Base-by-base conservation (phyloP, 139 green algal genomes). In the Spirogloea muscicola region DNA sequence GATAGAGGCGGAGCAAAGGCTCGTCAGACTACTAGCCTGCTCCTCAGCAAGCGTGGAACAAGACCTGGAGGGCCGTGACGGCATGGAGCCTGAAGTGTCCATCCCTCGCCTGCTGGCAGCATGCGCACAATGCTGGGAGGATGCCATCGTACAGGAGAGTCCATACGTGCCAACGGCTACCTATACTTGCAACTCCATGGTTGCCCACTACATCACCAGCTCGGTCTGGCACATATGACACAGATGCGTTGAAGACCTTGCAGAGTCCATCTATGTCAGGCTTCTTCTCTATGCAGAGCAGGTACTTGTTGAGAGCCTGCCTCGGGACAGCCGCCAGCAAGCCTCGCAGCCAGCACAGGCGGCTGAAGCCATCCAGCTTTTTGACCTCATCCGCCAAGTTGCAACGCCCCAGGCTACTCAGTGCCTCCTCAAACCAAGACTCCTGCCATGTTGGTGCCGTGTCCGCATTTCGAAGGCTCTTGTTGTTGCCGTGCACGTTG, bases 1-100 rank as follows among this genome's bases (percentile, higher is more conserved):
- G n/a, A n/a, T n/a, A n/a, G n/a, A n/a, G n/a, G n/a, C n/a, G n/a
- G n/a, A n/a, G n/a, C n/a, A n/a, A n/a, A n/a, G n/a, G n/a, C n/a
- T n/a, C n/a, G n/a, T n/a, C n/a, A n/a, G n/a, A n/a, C n/a, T n/a
- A n/a, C n/a, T n/a, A n/a, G n/a, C n/a, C n/a, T n/a, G n/a, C n/a
- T n/a, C n/a, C n/a, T n/a, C n/a, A n/a, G n/a, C n/a, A n/a, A n/a
- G n/a, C n/a, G n/a, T n/a, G n/a, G n/a, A n/a, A n/a, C n/a, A n/a
- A n/a, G n/a, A n/a, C n/a, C n/a, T n/a, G 74, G 16, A 82, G 46
- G 38, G 36, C 37, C 10, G 74, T 82, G 7, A 82, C 18, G 31
- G 74, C 49, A 34, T 82, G 74, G 46, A 79, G 79, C 65, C 79
- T 82, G 51, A 81, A 63, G 37, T 82, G 74, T 2, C 18, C 43